Conservation (phyloP, 495 filamentous ascomycete species). For the Aspergillus baeticus region DNA sequence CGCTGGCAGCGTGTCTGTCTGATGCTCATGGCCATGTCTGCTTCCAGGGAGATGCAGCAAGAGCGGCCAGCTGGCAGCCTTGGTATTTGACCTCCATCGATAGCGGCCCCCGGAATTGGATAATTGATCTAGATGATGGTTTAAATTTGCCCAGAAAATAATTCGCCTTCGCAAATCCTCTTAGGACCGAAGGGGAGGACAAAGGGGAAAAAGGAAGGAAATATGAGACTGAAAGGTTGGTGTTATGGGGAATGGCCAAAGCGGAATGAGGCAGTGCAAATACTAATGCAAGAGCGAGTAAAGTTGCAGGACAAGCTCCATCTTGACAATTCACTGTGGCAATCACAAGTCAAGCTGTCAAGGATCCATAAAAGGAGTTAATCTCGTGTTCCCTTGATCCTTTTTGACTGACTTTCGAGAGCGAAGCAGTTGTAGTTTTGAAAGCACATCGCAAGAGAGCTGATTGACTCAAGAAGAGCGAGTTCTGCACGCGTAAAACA, state of each 20-base stretch:
- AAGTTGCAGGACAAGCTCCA: constrained; percentile 14
- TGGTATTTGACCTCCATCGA: background rate
- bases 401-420: background rate
- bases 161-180: no score
- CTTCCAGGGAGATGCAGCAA: background rate
- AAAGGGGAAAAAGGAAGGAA: background rate
- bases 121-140: no score
- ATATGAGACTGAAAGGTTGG: background rate
- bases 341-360: background rate
- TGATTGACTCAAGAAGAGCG: background rate
- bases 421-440: no score
- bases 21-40: no score
- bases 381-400: background rate
- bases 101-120: no score
- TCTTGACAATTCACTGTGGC: background rate
- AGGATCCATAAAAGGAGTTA: background rate
- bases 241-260: constrained; percentile 1
- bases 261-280: constrained; percentile 28
- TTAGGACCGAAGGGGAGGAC: background rate
- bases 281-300: constrained; percentile 15
- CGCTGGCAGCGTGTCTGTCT: background rate
- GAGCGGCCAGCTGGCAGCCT: background rate
- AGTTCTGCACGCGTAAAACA: constrained; percentile 11
- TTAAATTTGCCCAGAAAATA: no score
- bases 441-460: no score